These are phyloP conservation scores for Talaromyces ruber DNA, from an alignment of 495 filamentous ascomycete genomes.

Conservation along the genomic window DNA sequence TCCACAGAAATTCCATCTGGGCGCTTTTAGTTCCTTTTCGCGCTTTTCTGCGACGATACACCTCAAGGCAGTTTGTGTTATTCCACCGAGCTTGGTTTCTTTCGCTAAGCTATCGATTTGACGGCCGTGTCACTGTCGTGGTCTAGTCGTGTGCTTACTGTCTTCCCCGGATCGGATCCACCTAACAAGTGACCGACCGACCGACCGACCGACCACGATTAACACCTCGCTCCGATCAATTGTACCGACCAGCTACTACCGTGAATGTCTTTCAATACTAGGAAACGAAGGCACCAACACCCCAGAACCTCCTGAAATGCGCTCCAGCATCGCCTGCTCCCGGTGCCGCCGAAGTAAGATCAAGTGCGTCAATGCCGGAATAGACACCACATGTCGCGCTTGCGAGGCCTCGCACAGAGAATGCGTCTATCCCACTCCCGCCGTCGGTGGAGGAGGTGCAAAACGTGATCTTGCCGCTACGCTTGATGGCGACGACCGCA, in stretches of 20 bases:
- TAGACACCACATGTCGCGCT: constrained; percentile 64
- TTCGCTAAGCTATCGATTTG: no score
- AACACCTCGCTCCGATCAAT: not conserved
- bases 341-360: constrained; percentile 76
- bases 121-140: not conserved
- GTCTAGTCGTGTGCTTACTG: not conserved
- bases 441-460: constrained; percentile 41
- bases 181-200: not conserved
- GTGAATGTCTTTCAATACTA: constrained; percentile 6
- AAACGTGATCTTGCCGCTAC: constrained; percentile 48
- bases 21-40: not conserved
- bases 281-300: constrained; percentile 1
- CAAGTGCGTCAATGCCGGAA: constrained; percentile 74
- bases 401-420: constrained; percentile 69
- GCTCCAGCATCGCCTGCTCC: constrained; percentile 73
- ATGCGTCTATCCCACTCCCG: constrained; percentile 65
- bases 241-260: not conserved
- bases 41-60: not conserved
- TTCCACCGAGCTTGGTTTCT: no score
- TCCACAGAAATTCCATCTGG: not conserved
- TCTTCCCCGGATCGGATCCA: not conserved
- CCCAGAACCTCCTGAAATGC: constrained; percentile 33
- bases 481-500: constrained; percentile 45
- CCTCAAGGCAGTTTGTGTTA: no score
- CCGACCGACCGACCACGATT: not conserved